Evolutionary conservation across 2,329 filamentous ascomycete genomes (phyloP).

Genomic region (Trichophaea hybrida): DNA sequence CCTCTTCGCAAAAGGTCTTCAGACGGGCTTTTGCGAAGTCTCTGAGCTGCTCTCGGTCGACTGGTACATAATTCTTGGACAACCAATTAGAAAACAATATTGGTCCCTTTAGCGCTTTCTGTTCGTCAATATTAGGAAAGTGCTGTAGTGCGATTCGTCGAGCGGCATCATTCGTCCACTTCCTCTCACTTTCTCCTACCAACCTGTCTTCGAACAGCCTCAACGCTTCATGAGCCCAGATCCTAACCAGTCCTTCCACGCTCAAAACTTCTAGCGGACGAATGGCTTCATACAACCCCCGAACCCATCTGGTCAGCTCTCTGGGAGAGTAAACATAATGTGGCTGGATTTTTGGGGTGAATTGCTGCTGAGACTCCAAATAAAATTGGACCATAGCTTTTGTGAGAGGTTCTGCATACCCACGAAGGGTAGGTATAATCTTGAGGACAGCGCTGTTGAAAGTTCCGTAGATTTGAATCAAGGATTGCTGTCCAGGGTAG

Average conservation of each 20-base stretch:
- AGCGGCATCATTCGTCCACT: slow-evolving; percentile 86
- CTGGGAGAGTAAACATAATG: slow-evolving; percentile 99
- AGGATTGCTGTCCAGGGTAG: slow-evolving; percentile 87
- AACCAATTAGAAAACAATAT: slow-evolving; percentile 99
- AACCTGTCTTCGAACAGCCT: slow-evolving; percentile 95
- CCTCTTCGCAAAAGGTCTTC: slow-evolving; percentile 97
- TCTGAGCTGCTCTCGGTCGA: slow-evolving; percentile 84
- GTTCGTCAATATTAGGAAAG: slow-evolving; percentile 91
- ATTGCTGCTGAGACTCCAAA: slow-evolving; percentile 80
- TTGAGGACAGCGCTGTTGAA: slow-evolving; percentile 96
- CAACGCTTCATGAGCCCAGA: slow-evolving; percentile 95
- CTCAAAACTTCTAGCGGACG: slow-evolving; percentile 75
- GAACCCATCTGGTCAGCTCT: slow-evolving; percentile 94
- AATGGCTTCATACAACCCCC: slow-evolving; percentile 94
- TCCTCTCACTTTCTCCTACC: slow-evolving; percentile 81
- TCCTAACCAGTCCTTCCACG: slow-evolving; percentile 81
- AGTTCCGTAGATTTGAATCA: slow-evolving; percentile 95
- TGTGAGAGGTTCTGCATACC: slow-evolving; percentile 84
- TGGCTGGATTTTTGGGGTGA: slow-evolving; percentile 91
- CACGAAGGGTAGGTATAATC: slow-evolving; percentile 85
- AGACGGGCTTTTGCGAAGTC: slow-evolving; percentile 96
- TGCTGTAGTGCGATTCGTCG: slow-evolving; percentile 73
- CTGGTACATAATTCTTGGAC: slow-evolving; percentile 94
- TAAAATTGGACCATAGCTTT: slow-evolving; percentile 98
- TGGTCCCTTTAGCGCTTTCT: slow-evolving; percentile 74